Percentiles rank a stretch among this genome's conserved stretches.
These are phyloP conservation scores for Verticillium klebahnii DNA, from an alignment of 2,329 filamentous ascomycete genomes.

Conservation along the genomic window DNA sequence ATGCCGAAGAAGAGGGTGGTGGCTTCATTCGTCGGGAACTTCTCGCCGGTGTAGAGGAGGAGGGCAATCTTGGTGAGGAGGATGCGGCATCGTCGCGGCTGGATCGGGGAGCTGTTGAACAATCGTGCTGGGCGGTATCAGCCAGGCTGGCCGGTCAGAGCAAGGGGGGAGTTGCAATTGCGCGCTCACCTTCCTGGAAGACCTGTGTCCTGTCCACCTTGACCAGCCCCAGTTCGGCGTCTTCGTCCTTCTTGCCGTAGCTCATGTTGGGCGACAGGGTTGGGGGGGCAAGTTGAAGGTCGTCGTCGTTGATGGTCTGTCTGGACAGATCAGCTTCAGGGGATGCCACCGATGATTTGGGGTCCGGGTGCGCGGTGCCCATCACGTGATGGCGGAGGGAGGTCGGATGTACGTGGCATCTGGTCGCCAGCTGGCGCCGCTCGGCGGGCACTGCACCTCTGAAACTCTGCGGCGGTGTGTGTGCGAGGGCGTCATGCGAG, in stretches of 20 bases:
- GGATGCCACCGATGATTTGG: background rate
- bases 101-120: conserved; percentile 97
- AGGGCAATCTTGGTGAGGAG: conserved; percentile 96
- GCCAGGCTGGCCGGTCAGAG: conserved; percentile 10
- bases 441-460: background rate
- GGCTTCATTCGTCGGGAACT: conserved; percentile 94
- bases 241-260: conserved; percentile 99
- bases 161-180: background rate
- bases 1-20: conserved; percentile 98
- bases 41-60: conserved; percentile 93
- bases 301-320: conserved; percentile 20
- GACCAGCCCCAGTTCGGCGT: conserved; percentile 88
- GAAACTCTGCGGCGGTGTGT: no score
- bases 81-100: conserved; percentile 94
- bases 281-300: conserved; percentile 21
- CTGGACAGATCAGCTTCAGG: background rate
- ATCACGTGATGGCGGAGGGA: background rate
- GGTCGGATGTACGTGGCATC: background rate
- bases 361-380: background rate
- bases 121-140: conserved; percentile 65
- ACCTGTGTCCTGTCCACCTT: conserved; percentile 97
- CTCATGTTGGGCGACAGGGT: conserved; percentile 64
- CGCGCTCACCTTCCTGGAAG: conserved; percentile 85
- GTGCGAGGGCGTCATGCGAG: background rate
- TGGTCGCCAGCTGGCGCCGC: background rate